Base-by-base conservation (phyloP, 2,329 filamentous ascomycete species). In the Talaromyces pinophilus region DNA sequence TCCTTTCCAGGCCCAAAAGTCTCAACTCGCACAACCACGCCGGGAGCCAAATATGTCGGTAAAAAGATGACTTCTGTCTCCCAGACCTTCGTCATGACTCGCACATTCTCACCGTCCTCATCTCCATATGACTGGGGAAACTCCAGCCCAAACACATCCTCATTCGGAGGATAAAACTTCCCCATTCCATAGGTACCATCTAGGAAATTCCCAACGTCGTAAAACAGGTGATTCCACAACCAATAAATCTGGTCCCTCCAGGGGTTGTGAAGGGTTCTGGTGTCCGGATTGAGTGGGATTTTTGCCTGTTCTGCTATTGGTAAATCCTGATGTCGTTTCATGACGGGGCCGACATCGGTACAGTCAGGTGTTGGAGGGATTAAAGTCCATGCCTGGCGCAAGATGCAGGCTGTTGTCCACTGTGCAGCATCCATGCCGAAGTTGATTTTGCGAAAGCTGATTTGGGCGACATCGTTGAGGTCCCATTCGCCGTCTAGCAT, bases 131-230 rank as follows among this genome's bases (percentile, higher is more conserved):
- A 6, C 33, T 33, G 25, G n/a, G 50, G 50, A 33, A 54, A 54
- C 13, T 54, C 50, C 28, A 54, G 28, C 3, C 28, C 28, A 54
- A 33, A 54, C 1, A 54, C 25, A 33, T 30, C 48, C 6, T 52
- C 50, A 54, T 54, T 54, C 15, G 50, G 50, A 30, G 50, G 50
- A 33, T 54, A 54, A 33, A 54, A 54, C 17, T 33, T 54, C 15
- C 48, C 50, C 28, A 33, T 33, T 13, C 28, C 50, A 33, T 54
- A 54, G 6, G 17, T 3, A 30, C 2, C 28, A 19, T 33, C 50
- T 15, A 54, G 50, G 2, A 54, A 54, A 33, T 54, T 54, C 7
- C 50, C 50, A 30, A 54, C 17, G 2, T 54, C 50, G 2, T 54
- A 54, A 8, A 54, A 54, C 1, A 54, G 17, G 4, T 54, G 50